Percentiles rank a stretch among this genome's conserved stretches.
Evolutionary conservation across 2,329 filamentous ascomycete genomes (phyloP).

Genomic region (Ophiostoma ips): DNA sequence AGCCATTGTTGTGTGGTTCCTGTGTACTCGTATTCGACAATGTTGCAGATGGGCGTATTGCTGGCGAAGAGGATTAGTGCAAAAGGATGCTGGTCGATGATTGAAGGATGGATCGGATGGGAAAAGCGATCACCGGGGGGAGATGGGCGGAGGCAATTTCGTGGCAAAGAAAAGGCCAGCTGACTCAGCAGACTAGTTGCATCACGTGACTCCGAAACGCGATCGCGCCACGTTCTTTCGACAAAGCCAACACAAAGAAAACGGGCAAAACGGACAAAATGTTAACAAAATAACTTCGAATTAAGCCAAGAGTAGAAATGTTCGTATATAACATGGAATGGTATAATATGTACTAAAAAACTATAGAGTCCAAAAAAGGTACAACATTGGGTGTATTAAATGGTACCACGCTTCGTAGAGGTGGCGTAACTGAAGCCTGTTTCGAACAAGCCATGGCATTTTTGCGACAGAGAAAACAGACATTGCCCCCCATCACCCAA

Average conservation of each 20-base stretch:
- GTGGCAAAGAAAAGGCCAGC: neutral
- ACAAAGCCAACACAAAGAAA: too few relatives aligned
- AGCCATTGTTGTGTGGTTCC: slow-evolving; percentile 39
- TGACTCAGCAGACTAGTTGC: neutral
- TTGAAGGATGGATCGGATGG: neutral
- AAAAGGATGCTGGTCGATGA: too few relatives aligned
- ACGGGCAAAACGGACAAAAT: too few relatives aligned
- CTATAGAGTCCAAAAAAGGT: too few relatives aligned
- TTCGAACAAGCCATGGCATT: neutral
- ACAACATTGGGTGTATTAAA: slow-evolving; percentile 8
- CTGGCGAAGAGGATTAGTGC: too few relatives aligned
- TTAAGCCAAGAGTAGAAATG: too few relatives aligned
- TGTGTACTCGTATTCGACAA: neutral
- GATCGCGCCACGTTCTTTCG: too few relatives aligned
- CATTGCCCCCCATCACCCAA: neutral
- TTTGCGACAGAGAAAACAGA: neutral
- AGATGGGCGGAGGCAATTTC: neutral
- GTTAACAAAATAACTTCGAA: too few relatives aligned
- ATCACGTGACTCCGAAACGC: too few relatives aligned
- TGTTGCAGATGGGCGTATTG: neutral
- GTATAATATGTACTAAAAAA: too few relatives aligned
- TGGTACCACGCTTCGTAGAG: neutral
- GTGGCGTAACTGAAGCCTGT: neutral
- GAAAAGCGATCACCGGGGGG: neutral
- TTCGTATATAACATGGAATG: too few relatives aligned